Evolutionary conservation across 1,284 basidiomycete species (phyloP).

Genomic region (Leccinum variabile): DNA sequence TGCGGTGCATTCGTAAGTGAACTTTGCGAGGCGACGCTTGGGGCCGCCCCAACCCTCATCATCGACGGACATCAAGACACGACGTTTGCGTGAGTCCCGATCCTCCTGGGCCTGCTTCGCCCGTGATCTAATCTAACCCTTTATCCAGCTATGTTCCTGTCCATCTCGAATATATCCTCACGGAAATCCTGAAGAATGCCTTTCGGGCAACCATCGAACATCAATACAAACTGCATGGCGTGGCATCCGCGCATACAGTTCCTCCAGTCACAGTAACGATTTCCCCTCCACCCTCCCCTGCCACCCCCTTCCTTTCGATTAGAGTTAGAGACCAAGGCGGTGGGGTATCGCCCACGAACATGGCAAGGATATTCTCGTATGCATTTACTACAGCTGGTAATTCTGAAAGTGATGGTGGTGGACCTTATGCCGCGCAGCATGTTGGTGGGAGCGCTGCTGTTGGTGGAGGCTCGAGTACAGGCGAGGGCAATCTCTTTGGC

Average conservation of each 20-base stretch:
- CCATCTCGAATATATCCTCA: constrained; percentile 87
- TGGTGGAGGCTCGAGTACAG: constrained; percentile 44
- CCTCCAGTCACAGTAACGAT: constrained; percentile 76
- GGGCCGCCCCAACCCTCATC: constrained; percentile 62
- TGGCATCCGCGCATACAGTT: constrained; percentile 39
- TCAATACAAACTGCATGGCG: constrained; percentile 48
- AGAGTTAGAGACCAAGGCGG: constrained; percentile 86
- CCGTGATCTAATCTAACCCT: constrained; percentile 12
- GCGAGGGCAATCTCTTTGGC: constrained; percentile 62
- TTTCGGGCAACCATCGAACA: constrained; percentile 89
- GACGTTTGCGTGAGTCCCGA: constrained; percentile 69
- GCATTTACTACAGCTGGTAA: constrained; percentile 76
- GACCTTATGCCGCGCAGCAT: constrained; percentile 73
- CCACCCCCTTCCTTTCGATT: constrained; percentile 62
- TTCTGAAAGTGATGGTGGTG: constrained; percentile 50
- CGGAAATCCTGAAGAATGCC: constrained; percentile 85
- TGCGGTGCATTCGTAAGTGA: constrained; percentile 82
- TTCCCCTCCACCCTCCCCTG: constrained; percentile 50
- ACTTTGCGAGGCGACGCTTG: constrained; percentile 85
- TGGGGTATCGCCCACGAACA: constrained; percentile 73
- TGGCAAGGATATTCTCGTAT: constrained; percentile 84
- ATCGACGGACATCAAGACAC: constrained; percentile 70
- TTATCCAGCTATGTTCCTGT: constrained; percentile 76
- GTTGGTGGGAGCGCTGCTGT: constrained; percentile 69
- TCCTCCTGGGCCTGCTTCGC: background rate